These are phyloP conservation scores for Yamadazyma nakazawae DNA, from an alignment of 805 yeast genomes.

Conservation along the genomic window DNA sequence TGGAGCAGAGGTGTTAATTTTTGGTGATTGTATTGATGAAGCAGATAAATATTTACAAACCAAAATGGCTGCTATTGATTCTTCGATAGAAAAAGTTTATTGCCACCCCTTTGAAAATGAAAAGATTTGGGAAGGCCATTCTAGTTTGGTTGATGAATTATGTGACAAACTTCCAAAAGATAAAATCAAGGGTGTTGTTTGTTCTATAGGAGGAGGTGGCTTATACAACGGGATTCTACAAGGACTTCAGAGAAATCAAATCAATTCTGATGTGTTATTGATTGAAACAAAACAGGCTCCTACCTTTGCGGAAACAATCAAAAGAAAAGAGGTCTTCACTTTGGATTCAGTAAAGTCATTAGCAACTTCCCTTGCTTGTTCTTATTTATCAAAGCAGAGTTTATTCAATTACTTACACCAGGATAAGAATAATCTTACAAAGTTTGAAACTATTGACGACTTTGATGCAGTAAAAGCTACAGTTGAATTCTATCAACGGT, in stretches of 20 bases:
- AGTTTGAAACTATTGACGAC: constrained; percentile 22
- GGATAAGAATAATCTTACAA: constrained; percentile 16
- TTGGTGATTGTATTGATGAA: constrained; percentile 31
- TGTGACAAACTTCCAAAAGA: constrained; percentile 7
- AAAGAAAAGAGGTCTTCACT: constrained; percentile 19
- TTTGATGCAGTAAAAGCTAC: constrained; percentile 24
- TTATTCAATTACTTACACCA: constrained; percentile 18
- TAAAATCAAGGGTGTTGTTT: constrained; percentile 24
- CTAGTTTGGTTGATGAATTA: constrained; percentile 25
- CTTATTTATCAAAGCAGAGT: constrained; percentile 23
- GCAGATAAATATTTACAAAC: constrained; percentile 26
- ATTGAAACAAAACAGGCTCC: constrained; percentile 31
- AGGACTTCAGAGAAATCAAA: constrained; percentile 19
- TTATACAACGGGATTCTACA: constrained; percentile 30
- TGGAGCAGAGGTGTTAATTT: constrained; percentile 23
- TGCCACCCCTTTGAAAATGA: constrained; percentile 35
- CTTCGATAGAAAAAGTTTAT: constrained; percentile 19
- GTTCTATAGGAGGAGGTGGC: constrained; percentile 37
- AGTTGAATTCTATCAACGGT: constrained; percentile 20
- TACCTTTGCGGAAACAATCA: constrained; percentile 22
- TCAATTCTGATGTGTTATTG: constrained; percentile 19
- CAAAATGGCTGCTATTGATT: constrained; percentile 12
- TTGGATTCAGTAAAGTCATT: constrained; percentile 23
- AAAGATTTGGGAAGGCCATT: constrained; percentile 32
- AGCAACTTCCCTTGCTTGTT: constrained; percentile 29